Conservation (phyloP, 2,329 filamentous ascomycete genomes). For the Sclerotinia nivalis region DNA sequence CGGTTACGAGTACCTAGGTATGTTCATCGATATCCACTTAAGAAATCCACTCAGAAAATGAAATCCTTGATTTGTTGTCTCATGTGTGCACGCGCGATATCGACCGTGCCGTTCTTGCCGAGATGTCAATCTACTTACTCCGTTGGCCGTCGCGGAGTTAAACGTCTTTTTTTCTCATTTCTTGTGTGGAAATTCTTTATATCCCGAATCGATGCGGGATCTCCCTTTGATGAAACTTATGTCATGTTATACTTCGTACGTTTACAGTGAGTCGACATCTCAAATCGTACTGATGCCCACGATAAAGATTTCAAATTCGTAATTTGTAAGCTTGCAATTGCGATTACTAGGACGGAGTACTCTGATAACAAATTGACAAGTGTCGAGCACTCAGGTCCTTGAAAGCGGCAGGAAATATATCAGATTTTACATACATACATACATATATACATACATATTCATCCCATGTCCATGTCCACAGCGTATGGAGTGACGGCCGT, state of each 20-base stretch:
- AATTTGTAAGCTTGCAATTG: too few species aligned
- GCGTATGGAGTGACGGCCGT: neutral
- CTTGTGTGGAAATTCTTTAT: too few species aligned
- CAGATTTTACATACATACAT: too few species aligned
- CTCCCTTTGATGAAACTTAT: neutral
- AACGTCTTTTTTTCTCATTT: neutral
- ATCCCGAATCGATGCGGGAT: neutral
- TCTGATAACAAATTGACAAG: neutral
- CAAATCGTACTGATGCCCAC: too few species aligned
- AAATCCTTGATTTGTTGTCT: neutral
- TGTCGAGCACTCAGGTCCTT: neutral
- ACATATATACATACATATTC: neutral
- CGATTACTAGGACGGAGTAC: neutral
- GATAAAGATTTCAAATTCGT: too few species aligned
- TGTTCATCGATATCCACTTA: neutral
- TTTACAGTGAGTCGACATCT: too few species aligned
- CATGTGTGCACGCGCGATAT: neutral
- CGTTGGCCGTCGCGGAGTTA: neutral
- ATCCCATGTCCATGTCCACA: neutral
- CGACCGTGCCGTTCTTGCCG: neutral
- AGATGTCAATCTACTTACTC: neutral
- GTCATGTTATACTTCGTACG: neutral
- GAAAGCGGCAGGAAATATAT: neutral
- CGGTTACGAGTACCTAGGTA: too few species aligned
- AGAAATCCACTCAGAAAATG: neutral